Evolutionary conservation across 257 asterid genomes (phyloP), one percentile per base, ranked within the genome.

Genomic region (Striga asiatica): DNA sequence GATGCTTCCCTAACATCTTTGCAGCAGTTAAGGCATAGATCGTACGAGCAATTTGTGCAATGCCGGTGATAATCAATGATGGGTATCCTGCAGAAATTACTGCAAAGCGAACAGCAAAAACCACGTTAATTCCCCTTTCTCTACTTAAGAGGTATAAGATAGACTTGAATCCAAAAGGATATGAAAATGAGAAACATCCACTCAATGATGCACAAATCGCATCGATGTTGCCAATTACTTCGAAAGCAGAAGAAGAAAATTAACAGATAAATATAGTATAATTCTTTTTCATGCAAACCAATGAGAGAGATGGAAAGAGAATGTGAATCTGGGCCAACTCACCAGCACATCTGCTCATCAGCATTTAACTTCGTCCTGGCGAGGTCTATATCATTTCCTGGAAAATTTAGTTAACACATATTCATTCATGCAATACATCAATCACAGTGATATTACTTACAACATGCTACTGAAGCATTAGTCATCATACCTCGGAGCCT

Each of bases 341-440:
- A 92, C 99, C 99, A 92, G 74, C 97, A 88, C 99, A 92, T 88
- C 79, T 92, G 99, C 77, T 92, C 99, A 73, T 92, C 99, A 19
- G 99, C 89, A 57, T 79, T 79, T 75, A 92, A 72, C 72, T 80
- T 92, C 42, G 93, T 78, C 84, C 99, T 79, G 64, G 81, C 71
- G 13, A 92, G 94, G 67, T 92, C 97, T 59, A 82, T 74, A 56
- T 72, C 80, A 52, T 76, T 82, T 84, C 95, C 99, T 92, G 86
- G 38, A 71, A 60, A 24, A 72, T 17, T 76, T 6, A 29, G 6
- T 53, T 22, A 48, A 37, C 41, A 57, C 17, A 68, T 25, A 41
- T 52, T 65, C n/a, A n/a, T n/a, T n/a, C 46, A 42, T 54, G 67
- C 43, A 24, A 56, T 32, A 38, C 50, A 45, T 24, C 42, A 53